Base-by-base conservation (phyloP, 2,329 filamentous ascomycete species). In the Hymenoscyphus albidus region DNA sequence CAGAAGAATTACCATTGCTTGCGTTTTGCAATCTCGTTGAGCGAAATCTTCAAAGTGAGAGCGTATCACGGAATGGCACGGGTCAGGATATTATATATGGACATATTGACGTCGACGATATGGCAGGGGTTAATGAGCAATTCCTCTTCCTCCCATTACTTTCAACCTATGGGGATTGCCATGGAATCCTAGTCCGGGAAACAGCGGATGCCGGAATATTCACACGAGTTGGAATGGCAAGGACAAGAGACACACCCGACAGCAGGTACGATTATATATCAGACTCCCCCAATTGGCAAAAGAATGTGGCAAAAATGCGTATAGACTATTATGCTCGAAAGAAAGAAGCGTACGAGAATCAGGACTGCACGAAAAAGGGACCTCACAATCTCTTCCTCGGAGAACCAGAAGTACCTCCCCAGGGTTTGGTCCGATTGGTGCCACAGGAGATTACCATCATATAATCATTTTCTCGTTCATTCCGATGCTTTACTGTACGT, bases 231-330 rank as follows among this genome's bases (percentile, higher is more conserved):
- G 44, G n/a, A 13, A 22, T 1, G 13, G 44, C 44, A 27, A 9
- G 4, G 1, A 9, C 0, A 1, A 1, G 3, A 22, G 44, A 27
- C 1, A 51, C 44, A 9, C 2, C 9, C 7, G 4, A 3, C 7
- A 9, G 27, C 44, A 12, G 18, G 44, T 51, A 51, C 22, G 3
- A 10, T 4, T 51, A 10, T 4, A 48, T 0, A n/a, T 14, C n/a
- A 1, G n/a, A 16, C 5, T n/a, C 2, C 5, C n/a, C 42, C 2
- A 7, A 48, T n/a, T 48, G 42, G 42, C 14, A 14, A 5, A 1
- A 48, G 42, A 18, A 16, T n/a, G 1, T 48, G 42, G 5, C 0
- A n/a, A 18, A 22, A 2, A 7, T n/a, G 14, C 16, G 4, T 48
- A 14, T 5, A 7, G 16, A n/a, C 7, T n/a, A 48, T 48, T 4